A percentile compares a stretch with the other conserved stretches of the same genome.
These are phyloP conservation scores for Trichosporon coremiiforme DNA, from an alignment of 1,284 basidiomycete species.

Conservation along the genomic window DNA sequence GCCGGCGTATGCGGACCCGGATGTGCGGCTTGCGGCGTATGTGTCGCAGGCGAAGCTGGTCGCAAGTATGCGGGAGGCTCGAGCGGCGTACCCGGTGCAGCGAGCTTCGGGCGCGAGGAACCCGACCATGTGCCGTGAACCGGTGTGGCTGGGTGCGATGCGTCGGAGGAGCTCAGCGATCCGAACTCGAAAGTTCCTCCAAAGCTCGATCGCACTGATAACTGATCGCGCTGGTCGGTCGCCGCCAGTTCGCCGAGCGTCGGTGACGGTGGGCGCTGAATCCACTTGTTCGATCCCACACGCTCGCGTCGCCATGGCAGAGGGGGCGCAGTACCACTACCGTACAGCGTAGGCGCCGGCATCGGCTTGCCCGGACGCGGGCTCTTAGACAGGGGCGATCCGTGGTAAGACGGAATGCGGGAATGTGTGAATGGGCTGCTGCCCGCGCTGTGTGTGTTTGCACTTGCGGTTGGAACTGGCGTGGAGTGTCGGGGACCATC, in stretches of 20 bases:
- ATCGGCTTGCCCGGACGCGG: constrained; percentile 10
- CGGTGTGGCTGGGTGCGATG: constrained; percentile 14
- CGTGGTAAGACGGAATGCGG: background rate
- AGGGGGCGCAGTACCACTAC: constrained; percentile 20
- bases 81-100: background rate
- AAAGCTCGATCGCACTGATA: background rate
- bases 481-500: constrained; percentile 10
- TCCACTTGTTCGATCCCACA: constrained; percentile 23
- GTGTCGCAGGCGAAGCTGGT: background rate
- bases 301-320: constrained; percentile 28
- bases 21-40: background rate
- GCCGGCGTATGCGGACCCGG: background rate
- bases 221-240: background rate
- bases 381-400: background rate
- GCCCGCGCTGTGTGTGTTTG: background rate
- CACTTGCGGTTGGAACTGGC: background rate
- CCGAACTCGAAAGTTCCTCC: background rate
- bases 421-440: background rate
- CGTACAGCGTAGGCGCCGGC: background rate
- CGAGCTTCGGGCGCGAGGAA: constrained; percentile 12
- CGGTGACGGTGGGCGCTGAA: constrained; percentile 26
- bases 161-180: constrained; percentile 10
- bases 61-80: background rate
- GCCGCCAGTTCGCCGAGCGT: constrained; percentile 9
- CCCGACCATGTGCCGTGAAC: background rate